Percentiles rank a stretch among this genome's conserved stretches.
These are phyloP conservation scores for Pleurotus tuoliensis DNA, from an alignment of 768 basidiomycete genomes.

Conservation along the genomic window DNA sequence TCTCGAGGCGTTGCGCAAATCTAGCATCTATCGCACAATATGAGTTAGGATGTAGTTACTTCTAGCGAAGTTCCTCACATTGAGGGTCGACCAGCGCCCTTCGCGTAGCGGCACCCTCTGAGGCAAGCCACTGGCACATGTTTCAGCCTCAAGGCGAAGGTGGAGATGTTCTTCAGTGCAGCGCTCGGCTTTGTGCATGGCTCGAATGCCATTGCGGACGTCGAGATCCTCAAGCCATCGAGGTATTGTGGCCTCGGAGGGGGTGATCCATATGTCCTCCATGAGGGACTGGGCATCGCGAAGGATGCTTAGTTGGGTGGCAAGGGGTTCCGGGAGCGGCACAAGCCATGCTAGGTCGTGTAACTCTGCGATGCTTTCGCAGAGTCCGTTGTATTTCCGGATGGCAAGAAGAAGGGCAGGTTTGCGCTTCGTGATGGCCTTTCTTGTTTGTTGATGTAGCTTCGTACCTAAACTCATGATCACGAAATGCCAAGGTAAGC, in stretches of 20 bases:
- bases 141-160: conserved; percentile 7
- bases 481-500: not conserved
- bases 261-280: conserved; percentile 33
- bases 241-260: conserved; percentile 10
- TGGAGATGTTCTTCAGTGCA: conserved; percentile 25
- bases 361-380: conserved; percentile 3
- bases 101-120: too few species aligned
- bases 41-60: too few species aligned
- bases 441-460: conserved; percentile 24
- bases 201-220: conserved; percentile 25
- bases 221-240: conserved; percentile 30
- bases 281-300: conserved; percentile 22
- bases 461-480: conserved; percentile 19
- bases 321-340: conserved; percentile 27
- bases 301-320: conserved; percentile 23
- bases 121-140: too few species aligned
- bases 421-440: conserved; percentile 22
- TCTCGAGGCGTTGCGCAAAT: too few species aligned
- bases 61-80: too few species aligned
- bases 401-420: conserved; percentile 20
- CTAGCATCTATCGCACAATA: too few species aligned
- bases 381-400: conserved; percentile 25
- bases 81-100: too few species aligned
- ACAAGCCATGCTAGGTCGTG: conserved; percentile 18
- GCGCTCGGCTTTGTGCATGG: conserved; percentile 20